Evolutionary conservation across 2,329 filamentous ascomycete genomes (phyloP).

Genomic region (Ascochyta pisi): DNA sequence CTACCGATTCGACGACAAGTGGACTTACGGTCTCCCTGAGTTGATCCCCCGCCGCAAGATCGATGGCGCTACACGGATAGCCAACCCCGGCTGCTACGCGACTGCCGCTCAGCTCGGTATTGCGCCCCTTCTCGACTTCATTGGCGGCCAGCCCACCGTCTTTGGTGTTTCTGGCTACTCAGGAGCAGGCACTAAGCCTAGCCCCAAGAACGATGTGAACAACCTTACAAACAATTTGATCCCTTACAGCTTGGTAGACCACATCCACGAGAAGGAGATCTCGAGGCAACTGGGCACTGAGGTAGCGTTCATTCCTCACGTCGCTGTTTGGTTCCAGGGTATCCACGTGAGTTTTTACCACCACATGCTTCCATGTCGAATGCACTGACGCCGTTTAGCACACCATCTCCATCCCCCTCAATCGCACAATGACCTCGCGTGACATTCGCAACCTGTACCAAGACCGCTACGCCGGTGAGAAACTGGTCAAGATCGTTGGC

Average conservation of each 20-base stretch:
- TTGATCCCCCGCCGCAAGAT: slow-evolving; percentile 79
- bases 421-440: slow-evolving; percentile 84
- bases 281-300: slow-evolving; percentile 74
- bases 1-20: slow-evolving; percentile 84
- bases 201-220: slow-evolving; percentile 89
- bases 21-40: slow-evolving; percentile 93
- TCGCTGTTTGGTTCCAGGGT: slow-evolving; percentile 96
- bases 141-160: slow-evolving; percentile 79
- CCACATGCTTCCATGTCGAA: neutral
- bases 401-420: slow-evolving; percentile 88
- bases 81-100: slow-evolving; percentile 94
- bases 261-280: slow-evolving; percentile 95
- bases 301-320: slow-evolving; percentile 90
- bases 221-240: slow-evolving; percentile 87
- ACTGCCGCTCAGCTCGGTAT: slow-evolving; percentile 92
- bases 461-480: slow-evolving; percentile 94
- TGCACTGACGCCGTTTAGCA: slow-evolving; percentile 57
- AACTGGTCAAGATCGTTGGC: slow-evolving; percentile 89
- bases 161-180: slow-evolving; percentile 96
- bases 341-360: slow-evolving; percentile 66
- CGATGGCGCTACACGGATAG: slow-evolving; percentile 78
- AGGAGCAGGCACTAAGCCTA: slow-evolving; percentile 92
- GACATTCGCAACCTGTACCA: slow-evolving; percentile 96
- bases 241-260: slow-evolving; percentile 88
- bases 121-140: slow-evolving; percentile 77